Base-by-base conservation (phyloP, 495 filamentous ascomycete species). In the Cercophora newfieldiana region DNA sequence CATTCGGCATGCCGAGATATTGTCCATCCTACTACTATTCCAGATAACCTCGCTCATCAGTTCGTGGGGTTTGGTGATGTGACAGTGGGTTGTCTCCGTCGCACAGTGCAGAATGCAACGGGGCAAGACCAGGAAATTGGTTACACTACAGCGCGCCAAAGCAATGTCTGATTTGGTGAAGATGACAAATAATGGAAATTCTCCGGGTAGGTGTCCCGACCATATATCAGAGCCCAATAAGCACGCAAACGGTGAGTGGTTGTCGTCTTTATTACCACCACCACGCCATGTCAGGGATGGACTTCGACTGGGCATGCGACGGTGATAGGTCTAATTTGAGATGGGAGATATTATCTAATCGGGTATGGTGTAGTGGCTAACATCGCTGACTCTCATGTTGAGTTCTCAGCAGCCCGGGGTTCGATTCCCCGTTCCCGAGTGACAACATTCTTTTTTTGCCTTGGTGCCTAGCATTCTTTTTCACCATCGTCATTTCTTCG, bases 321-420 rank as follows among this genome's bases (percentile, higher is more conserved):
- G n/a, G n/a, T n/a, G n/a, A n/a, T n/a, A n/a, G n/a, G n/a, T n/a
- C n/a, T n/a, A n/a, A n/a, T n/a, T n/a, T n/a, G n/a, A n/a, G n/a
- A n/a, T n/a, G n/a, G n/a, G n/a, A n/a, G n/a, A n/a, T 14, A 44
- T 2, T 14, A 44, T 14, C 37, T 16, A 26, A 57, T 57, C 54
- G 54, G 54, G 54, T 57, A 57, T 57, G 54, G 54, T 57, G 54
- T 57, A 57, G 54, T 28, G 57, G 57, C 50, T 60, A 60, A 44
- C 31, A 47, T 44, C 29, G 57, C 29, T 60, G 57, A 60, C 29
- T 37, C 31, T 60, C 57, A 60, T 44, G 3, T 14, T 44, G 37
- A 44, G 37, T 14, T 44, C 54, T 57, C 54, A 57, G 54, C 54
- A 57, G 54, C 54, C 54, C 54, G 54, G 54, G 54, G 54, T 57